phyloP scores from a whole-genome alignment of 306 rosid genomes.

The Cucurbita pepo region DNA sequence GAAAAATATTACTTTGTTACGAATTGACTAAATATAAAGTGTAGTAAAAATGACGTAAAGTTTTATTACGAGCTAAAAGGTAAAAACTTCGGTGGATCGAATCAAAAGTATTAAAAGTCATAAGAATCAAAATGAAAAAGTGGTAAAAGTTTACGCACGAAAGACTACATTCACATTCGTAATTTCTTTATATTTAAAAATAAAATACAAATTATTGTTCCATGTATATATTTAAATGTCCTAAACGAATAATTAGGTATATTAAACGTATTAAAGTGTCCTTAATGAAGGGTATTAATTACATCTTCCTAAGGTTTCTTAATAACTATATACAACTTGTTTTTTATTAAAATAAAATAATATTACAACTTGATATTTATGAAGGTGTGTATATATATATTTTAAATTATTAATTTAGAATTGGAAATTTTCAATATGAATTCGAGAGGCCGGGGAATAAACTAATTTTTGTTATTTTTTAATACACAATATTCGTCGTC shows the following conservation, averaged over 20 bases:
- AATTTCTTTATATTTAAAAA: no score
- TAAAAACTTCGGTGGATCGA: not conserved
- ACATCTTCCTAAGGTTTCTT: not conserved
- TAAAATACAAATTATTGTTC: not conserved
- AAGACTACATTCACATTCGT: no score
- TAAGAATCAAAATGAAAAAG: not conserved
- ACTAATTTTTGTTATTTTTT: not conserved
- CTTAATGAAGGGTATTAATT: not conserved
- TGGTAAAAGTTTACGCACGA: not conserved
- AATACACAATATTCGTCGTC: not conserved
- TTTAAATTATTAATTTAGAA: no score
- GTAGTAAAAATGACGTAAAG: not conserved
- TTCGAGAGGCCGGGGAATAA: no score
- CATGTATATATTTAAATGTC: not conserved
- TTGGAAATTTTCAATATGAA: no score
- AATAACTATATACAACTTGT: not conserved
- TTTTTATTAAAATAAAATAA: not conserved
- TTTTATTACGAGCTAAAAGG: not conserved
- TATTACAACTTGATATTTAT: not conserved
- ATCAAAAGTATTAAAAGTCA: not conserved
- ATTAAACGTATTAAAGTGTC: not conserved
- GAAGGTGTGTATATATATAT: not conserved
- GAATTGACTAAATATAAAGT: not conserved
- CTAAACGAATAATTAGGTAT: not conserved
- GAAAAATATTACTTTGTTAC: not conserved